Evolutionary conservation across 139 green algal genomes (phyloP).

Genomic region (Raphidocelis subcapitata): DNA sequence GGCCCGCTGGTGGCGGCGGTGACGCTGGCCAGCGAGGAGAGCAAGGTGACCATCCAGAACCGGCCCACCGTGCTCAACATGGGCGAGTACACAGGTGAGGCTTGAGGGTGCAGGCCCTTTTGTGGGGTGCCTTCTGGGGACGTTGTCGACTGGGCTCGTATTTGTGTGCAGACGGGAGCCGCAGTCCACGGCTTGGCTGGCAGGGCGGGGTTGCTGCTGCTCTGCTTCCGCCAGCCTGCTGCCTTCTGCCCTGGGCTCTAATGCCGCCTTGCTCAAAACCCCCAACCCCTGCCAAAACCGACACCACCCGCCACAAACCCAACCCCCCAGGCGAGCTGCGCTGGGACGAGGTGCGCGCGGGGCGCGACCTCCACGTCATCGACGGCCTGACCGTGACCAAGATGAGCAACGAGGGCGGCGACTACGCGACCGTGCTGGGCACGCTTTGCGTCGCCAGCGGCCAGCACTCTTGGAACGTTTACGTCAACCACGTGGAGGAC

Average conservation of each 20-base stretch:
- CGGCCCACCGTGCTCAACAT: constrained; percentile 63
- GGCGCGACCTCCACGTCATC: constrained; percentile 60
- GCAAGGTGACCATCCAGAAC: constrained; percentile 70
- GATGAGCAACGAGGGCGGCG: constrained; percentile 58
- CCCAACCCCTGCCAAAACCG: too few species aligned
- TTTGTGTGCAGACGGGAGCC: too few species aligned
- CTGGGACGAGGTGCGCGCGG: constrained; percentile 59
- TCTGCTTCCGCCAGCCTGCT: too few species aligned
- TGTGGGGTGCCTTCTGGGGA: too few species aligned
- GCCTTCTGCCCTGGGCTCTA: too few species aligned
- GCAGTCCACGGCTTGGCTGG: too few species aligned
- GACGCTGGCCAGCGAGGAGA: constrained; percentile 58
- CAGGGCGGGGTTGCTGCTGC: too few species aligned
- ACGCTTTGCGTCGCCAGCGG: constrained; percentile 51
- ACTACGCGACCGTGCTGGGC: constrained; percentile 61
- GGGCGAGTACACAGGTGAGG: constrained; percentile 59
- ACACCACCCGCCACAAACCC: too few species aligned
- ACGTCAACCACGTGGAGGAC: constrained; percentile 72
- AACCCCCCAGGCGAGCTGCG: constrained; percentile 3
- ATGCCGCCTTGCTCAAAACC: too few species aligned
- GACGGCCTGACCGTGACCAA: constrained; percentile 59
- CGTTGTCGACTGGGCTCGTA: too few species aligned
- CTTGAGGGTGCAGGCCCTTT: too few species aligned
- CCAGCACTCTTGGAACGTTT: constrained; percentile 66
- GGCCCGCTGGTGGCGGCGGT: constrained; percentile 55